Conservation (phyloP, 495 filamentous ascomycete species). For the Penicillium turbatum region DNA sequence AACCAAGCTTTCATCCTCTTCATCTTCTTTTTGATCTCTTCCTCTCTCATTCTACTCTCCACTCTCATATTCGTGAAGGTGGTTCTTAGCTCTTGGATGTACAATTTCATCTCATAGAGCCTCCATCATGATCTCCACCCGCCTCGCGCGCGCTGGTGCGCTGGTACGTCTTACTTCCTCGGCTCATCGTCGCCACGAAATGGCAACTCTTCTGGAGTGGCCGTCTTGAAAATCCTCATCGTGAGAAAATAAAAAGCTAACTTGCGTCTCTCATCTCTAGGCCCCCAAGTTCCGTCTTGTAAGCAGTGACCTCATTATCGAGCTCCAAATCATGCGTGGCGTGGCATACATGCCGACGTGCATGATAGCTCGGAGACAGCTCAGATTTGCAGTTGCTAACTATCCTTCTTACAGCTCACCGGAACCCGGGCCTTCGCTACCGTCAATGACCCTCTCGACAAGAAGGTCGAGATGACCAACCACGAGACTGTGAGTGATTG, state of each 20-base stretch:
- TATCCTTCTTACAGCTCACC: conserved; percentile 35
- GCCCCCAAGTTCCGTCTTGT: conserved; percentile 53
- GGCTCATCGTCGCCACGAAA: not conserved
- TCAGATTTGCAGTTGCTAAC: conserved; percentile 15
- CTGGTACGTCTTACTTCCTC: conserved; percentile 43
- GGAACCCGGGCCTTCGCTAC: conserved; percentile 57
- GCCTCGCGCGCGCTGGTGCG: conserved; percentile 53
- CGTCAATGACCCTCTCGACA: conserved; percentile 58
- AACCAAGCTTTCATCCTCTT: conserved; percentile 45
- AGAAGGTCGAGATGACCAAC: conserved; percentile 80
- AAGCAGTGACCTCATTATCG: conserved; percentile 32
- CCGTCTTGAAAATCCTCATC: not conserved
- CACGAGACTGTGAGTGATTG: conserved; percentile 57
- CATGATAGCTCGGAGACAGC: not conserved
- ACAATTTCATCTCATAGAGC: conserved; percentile 33
- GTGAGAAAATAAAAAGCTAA: conserved; percentile 25
- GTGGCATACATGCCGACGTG: conserved; percentile 8
- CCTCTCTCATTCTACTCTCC: conserved; percentile 32
- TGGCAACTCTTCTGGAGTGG: conserved; percentile 3
- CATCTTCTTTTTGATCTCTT: conserved; percentile 28
- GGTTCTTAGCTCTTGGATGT: conserved; percentile 41
- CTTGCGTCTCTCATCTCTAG: conserved; percentile 17
- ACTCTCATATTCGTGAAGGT: conserved; percentile 42
- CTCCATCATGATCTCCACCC: conserved; percentile 53
- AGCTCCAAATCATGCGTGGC: conserved; percentile 1